Evolutionary conservation across 495 filamentous ascomycete species (phyloP), one percentile per base, ranked within the genome.

Genomic region (Penicillium manginii): DNA sequence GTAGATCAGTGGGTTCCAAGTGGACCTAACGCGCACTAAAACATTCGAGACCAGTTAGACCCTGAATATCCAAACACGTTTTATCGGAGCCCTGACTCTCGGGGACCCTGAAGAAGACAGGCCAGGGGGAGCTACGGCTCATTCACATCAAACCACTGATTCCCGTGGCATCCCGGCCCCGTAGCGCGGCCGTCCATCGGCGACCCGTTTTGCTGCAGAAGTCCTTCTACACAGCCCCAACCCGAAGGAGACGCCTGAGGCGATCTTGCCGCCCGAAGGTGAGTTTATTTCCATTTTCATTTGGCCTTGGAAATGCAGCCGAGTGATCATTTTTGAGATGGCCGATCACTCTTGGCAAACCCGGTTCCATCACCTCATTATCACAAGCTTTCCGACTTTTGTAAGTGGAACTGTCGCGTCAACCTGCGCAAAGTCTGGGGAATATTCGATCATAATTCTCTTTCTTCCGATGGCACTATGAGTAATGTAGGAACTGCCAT

Each of bases 371-470:
- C 48, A 58, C 45, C 19, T 47, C 55, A 58, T 50, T 18, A 33
- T 52, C 37, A 22, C 40, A 45, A 32, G 31, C 39, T 23, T 37
- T 45, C 21, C 7, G 19, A 50, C 46, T 43, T 17, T 50, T 17
- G 15, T 37, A 7, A 23, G 55, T 58, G 55, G 55, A 52, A 42
- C 55, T 21, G 29, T 21, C 45, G 45, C 45, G 45, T 47, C 45
- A 47, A 47, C 45, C 45, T 26, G 21, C 45, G 21, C 21, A 11
- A 26, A 11, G 4, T 1, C 10, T 22, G 45, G 45, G 45, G 45
- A n/a, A 14, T 12, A 47, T 47, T 47, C 12, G 18, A 15, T 26
- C 3, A 14, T n/a, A 12, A 26, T 26, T n/a, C 19, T 26, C 6
- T 23, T 47, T 22, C 26, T 21, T 47, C 45, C 45, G 45, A n/a